phyloP scores from a whole-genome alignment of 495 filamentous ascomycete genomes.

The Penicillium cataractarum region DNA sequence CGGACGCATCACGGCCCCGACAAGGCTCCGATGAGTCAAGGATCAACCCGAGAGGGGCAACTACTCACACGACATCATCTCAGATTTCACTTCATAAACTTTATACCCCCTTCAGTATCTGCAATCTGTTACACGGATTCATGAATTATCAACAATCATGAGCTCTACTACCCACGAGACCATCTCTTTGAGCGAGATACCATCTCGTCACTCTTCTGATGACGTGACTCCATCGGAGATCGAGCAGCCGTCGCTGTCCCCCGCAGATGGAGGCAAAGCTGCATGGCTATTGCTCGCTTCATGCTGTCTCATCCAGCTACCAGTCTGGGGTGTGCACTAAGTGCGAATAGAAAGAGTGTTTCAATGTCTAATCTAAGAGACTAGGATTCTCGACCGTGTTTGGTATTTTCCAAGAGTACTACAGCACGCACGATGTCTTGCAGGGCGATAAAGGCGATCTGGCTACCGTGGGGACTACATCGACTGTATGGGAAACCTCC shows the following conservation, averaged over 20 bases:
- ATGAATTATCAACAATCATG: slow-evolving; percentile 8
- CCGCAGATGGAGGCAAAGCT: slow-evolving; percentile 60
- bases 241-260: slow-evolving; percentile 50
- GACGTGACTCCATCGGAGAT: slow-evolving; percentile 27
- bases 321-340: slow-evolving; percentile 61
- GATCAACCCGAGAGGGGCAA: slow-evolving; percentile 13
- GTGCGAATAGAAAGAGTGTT: neutral
- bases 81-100: neutral
- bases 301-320: slow-evolving; percentile 62
- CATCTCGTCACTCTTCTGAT: slow-evolving; percentile 9
- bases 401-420: slow-evolving; percentile 55
- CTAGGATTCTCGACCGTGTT: slow-evolving; percentile 56
- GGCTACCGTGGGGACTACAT: slow-evolving; percentile 57
- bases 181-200: slow-evolving; percentile 9
- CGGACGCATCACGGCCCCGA: neutral
- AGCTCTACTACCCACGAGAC: slow-evolving; percentile 11
- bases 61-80: neutral
- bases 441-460: slow-evolving; percentile 41
- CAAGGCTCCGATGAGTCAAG: slow-evolving; percentile 12
- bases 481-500: slow-evolving; percentile 30
- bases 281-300: slow-evolving; percentile 67
- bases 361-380: neutral
- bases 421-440: slow-evolving; percentile 40
- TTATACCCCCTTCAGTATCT: neutral
- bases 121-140: neutral